Evolutionary conservation across 768 basidiomycete genomes (phyloP), one percentile per base, ranked within the genome.

Genomic region (Hygrocybe coccinea): DNA sequence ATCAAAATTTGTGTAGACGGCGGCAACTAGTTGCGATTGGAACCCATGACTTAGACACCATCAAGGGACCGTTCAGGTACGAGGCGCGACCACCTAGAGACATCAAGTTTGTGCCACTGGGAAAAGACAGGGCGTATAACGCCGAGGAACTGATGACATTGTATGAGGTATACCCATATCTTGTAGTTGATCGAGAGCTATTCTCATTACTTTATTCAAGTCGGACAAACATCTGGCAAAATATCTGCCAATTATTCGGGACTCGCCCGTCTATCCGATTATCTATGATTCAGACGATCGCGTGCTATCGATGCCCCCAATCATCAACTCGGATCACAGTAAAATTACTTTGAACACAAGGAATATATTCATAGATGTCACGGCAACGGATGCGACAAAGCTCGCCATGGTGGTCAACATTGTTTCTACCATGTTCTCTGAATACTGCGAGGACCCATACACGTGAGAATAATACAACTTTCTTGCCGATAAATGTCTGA

Each of bases 261-360:
- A 97, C 67, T 90, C 92, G 12, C 91, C 95, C 8, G 91, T 97
- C 44, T 98, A 97, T 71, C 97, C 97, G 36, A 88, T 98, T 72
- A 97, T 98, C 67, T 98, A 98, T 71, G 95, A 98, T 69, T 78
- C 82, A 9, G 77, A 87, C 56, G 90, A 91, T 68, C 83, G 77
- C 25, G 95, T 98, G 2, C 78, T 97, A 25, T 95, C 92, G 17
- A 95, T 98, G 87, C 97, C 97, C 37, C 97, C 97, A 8, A 97
- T 99, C 68, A 95, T 95, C 73, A 97, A 97, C 72, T 95, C 93
- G 3, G 88, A 97, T 61, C 91, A 91, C 71, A 97, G 92, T 69
- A 98, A 98, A 76, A 98, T 99, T 66, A 90, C 91, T 0, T 76
- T 97, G 59, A 86, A 93, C 66, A 98, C 97, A 10, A 81, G 79